These are phyloP conservation scores for Cicer bijugum DNA, from an alignment of 306 rosid species.

Conservation along the genomic window DNA sequence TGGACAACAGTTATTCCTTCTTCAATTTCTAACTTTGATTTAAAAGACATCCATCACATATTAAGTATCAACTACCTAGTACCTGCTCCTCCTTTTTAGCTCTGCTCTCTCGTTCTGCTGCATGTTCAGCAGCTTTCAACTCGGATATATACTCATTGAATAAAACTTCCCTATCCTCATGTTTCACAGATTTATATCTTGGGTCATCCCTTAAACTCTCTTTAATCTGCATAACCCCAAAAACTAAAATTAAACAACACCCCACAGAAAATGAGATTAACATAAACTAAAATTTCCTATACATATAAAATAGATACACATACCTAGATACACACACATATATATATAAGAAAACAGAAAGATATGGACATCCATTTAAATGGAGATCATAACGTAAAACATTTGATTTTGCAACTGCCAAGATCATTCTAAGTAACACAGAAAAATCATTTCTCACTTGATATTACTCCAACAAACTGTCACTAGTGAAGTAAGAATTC, in stretches of 20 bases:
- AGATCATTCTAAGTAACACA: neutral
- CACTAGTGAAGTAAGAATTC: constrained; percentile 27
- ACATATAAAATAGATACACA: neutral
- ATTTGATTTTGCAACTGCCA: constrained; percentile 31
- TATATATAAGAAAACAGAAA: neutral
- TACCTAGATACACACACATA: neutral
- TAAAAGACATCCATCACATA: constrained; percentile 10
- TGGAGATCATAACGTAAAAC: neutral
- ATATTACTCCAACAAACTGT: constrained; percentile 3
- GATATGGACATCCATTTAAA: neutral
- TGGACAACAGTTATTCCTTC: neutral
- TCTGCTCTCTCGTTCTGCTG: constrained; percentile 76
- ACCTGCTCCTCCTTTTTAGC: constrained; percentile 95
- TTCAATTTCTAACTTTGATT: constrained; percentile 7
- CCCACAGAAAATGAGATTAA: constrained; percentile 11
- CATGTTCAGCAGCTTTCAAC: constrained; percentile 75
- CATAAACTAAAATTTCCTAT: neutral
- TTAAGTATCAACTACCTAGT: constrained; percentile 30
- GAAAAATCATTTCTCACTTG: neutral
- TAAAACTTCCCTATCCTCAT: constrained; percentile 82
- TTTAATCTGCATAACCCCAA: constrained; percentile 68
- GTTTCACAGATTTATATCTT: constrained; percentile 81
- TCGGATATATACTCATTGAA: constrained; percentile 82
- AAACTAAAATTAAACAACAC: constrained; percentile 37
- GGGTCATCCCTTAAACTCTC: constrained; percentile 81